Conservation (phyloP, 345 rosid genomes). For the Camelina laxa region DNA sequence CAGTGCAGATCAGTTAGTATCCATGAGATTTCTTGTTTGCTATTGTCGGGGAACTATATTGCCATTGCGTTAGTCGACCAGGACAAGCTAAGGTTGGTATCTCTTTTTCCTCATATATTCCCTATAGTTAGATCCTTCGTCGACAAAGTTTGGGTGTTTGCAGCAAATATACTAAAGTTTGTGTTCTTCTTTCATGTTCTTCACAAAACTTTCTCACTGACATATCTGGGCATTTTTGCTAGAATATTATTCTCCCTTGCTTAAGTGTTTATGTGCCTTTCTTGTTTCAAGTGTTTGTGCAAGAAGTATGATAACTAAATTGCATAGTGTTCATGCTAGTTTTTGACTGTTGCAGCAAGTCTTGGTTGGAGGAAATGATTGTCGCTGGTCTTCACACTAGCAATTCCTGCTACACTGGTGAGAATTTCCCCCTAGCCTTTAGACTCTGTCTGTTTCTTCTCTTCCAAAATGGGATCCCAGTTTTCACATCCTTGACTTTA, state of each 20-base stretch:
- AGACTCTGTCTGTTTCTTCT: constrained; percentile 7
- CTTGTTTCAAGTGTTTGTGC: constrained; percentile 17
- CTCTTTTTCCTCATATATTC: constrained; percentile 11
- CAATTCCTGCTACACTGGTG: constrained; percentile 71
- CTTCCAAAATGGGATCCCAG: constrained; percentile 7
- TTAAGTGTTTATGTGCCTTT: background rate
- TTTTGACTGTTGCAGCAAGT: constrained; percentile 50
- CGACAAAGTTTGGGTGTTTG: constrained; percentile 50
- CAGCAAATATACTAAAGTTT: too few relatives aligned
- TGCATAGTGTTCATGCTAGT: constrained; percentile 20
- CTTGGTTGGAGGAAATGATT: constrained; percentile 69
- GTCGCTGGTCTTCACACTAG: constrained; percentile 54
- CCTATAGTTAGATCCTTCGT: constrained; percentile 25
- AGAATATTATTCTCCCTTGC: background rate
- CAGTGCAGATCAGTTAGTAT: constrained; percentile 89
- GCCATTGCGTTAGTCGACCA: constrained; percentile 95
- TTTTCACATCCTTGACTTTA: constrained; percentile 1
- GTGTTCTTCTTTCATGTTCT: constrained; percentile 2
- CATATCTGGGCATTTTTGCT: background rate
- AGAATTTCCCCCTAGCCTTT: constrained; percentile 30
- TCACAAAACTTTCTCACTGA: constrained; percentile 7
- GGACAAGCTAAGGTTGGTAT: constrained; percentile 72
- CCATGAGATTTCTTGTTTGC: constrained; percentile 68
- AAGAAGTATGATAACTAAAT: background rate
- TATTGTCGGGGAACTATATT: constrained; percentile 78